Base-by-base conservation (phyloP, 148 eudicot species). In the Cornus controversa region DNA sequence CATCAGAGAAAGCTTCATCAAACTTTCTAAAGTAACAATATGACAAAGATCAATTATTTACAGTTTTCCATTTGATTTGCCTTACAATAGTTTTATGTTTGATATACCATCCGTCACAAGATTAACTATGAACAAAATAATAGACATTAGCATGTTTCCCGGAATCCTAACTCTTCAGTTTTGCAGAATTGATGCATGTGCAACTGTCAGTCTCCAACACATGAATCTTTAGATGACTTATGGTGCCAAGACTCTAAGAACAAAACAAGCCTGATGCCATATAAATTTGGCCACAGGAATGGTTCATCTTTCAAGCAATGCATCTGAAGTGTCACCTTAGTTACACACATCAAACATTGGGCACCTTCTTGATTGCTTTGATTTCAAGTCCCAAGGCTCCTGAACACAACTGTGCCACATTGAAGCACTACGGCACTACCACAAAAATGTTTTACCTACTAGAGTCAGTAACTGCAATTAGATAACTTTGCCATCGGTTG, bases 231-330 rank as follows among this genome's bases (percentile, higher is more conserved):
- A 14, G 20, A 50, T 50, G 57, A 6, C 57, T 11, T 20, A 20
- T 5, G 2, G 11, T 34, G 45, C 70, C 24, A 22, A 66, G 50
- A 74, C 54, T 62, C 68, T 20, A 50, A 16, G 2, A 50, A 50
- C 2, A 50, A 15, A 1, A 50, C 18, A 50, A 50, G 20, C 31
- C 45, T 23, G 36, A 14, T 15, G 29, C 66, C 42, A 50, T 15
- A 50, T 11, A 50, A 45, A 15, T 5, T 50, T 50, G 4, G 18
- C 57, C 5, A 16, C 57, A 50, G 18, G 29, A 28, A 40, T 40
- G 6, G 45, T 40, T 40, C 45, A 40, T 40, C 45, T 36, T 72
- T 72, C 75, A 72, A 71, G 10, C 65, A 36, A 54, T 50, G 65
- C 75, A 28, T 54, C 34, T 2, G 1, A 73, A 29, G 13, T 34